Percentiles rank a stretch among this genome's conserved stretches.
Evolutionary conservation across 2,329 filamentous ascomycete species (phyloP).

Genomic region (Mariannaea elegans): DNA sequence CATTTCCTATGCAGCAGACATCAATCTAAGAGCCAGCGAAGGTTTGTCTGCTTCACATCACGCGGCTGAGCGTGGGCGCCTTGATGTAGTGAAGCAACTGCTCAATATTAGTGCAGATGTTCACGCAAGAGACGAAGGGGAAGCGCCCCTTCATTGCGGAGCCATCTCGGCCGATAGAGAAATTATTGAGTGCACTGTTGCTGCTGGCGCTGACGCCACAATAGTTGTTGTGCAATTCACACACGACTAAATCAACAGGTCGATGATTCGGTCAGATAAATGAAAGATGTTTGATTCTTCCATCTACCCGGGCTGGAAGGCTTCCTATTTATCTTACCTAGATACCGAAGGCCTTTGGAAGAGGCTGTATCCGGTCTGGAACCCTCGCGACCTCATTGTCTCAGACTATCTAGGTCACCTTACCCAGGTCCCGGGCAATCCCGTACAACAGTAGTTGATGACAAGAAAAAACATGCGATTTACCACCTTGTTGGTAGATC

Average conservation of each 20-base stretch:
- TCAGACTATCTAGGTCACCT: no score
- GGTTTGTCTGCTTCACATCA: neutral
- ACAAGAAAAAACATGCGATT: neutral
- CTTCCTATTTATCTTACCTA: no score
- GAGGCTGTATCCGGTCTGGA: no score
- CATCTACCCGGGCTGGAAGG: no score
- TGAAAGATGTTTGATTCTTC: no score
- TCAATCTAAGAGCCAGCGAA: neutral
- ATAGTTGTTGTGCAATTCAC: no score
- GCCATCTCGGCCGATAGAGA: neutral
- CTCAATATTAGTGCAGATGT: neutral
- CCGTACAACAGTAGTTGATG: neutral
- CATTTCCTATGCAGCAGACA: neutral
- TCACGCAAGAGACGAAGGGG: neutral
- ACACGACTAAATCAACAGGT: no score
- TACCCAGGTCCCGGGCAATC: no score
- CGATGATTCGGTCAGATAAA: no score
- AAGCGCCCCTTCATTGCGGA: neutral
- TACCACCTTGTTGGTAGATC: neutral
- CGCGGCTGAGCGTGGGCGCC: neutral
- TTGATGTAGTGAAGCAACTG: slow-evolving; percentile 1
- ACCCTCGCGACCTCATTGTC: no score
- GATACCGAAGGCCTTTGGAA: no score
- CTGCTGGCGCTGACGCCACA: neutral
- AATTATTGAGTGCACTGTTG: neutral